A percentile compares a stretch with the other conserved stretches of the same genome.
phyloP scores from a whole-genome alignment of 129 eudicot species.

The Tagetes patula region DNA sequence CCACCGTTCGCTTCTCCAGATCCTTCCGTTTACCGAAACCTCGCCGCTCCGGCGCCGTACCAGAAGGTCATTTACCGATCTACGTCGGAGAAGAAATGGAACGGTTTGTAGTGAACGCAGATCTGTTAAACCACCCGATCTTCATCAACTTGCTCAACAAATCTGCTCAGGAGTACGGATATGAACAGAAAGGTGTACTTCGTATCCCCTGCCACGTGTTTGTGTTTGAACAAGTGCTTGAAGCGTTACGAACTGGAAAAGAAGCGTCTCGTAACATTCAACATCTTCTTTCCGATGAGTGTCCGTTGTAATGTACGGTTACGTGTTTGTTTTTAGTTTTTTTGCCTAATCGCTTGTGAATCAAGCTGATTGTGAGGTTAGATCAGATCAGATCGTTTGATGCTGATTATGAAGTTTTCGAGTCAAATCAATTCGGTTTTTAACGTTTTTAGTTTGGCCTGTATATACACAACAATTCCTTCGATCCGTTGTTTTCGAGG shows the following conservation, averaged over 20 bases:
- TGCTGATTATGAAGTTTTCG: slow-evolving; percentile 23
- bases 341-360: neutral
- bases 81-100: slow-evolving; percentile 98
- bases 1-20: slow-evolving; percentile 32
- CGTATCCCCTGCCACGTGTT: slow-evolving; percentile 76
- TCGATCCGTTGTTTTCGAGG: neutral
- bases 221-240: slow-evolving; percentile 68
- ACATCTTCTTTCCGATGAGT: slow-evolving; percentile 17
- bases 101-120: slow-evolving; percentile 76
- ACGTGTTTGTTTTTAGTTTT: neutral
- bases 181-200: slow-evolving; percentile 81
- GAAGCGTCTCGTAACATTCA: slow-evolving; percentile 21
- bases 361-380: slow-evolving; percentile 20
- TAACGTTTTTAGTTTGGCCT: slow-evolving; percentile 6
- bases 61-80: slow-evolving; percentile 82
- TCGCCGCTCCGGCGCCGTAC: slow-evolving; percentile 50
- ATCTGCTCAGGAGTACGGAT: slow-evolving; percentile 96
- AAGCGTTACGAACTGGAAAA: slow-evolving; percentile 53
- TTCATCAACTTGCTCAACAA: slow-evolving; percentile 60
- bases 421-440: slow-evolving; percentile 24
- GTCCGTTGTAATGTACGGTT: slow-evolving; percentile 9
- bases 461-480: slow-evolving; percentile 27
- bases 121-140: slow-evolving; percentile 78
- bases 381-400: slow-evolving; percentile 28
- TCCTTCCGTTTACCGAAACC: slow-evolving; percentile 32